Percentiles rank a stretch among this genome's conserved stretches.
phyloP scores from a whole-genome alignment of 176 grass and related monocot genomes.

The Oryza glumipatula region DNA sequence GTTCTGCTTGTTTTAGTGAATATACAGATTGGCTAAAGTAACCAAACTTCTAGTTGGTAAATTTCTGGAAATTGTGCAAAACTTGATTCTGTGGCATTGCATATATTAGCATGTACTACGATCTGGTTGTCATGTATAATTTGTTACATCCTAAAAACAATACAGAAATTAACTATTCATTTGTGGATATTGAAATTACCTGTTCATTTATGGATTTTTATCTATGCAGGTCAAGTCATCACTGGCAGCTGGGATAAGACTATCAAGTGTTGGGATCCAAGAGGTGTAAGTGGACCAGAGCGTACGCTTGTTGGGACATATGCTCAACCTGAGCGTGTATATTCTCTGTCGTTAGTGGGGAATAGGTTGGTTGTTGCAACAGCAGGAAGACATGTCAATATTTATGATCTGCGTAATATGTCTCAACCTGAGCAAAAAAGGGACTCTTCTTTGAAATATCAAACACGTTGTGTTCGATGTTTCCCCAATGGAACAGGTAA shows the following conservation, averaged over 20 bases:
- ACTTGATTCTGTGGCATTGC: too few species aligned
- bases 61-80: not conserved
- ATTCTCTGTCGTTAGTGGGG: constrained; percentile 86
- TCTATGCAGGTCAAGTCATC: constrained; percentile 83
- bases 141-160: too few species aligned
- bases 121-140: too few species aligned
- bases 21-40: not conserved
- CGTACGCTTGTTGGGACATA: constrained; percentile 80
- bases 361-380: constrained; percentile 90
- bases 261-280: constrained; percentile 95
- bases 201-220: constrained; percentile 13
- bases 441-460: constrained; percentile 94
- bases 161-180: too few species aligned
- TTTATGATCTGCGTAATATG: constrained; percentile 98
- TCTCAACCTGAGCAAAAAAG: constrained; percentile 91
- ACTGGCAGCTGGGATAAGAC: constrained; percentile 99
- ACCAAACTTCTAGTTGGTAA: constrained; percentile 13
- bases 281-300: constrained; percentile 77
- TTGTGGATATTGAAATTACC: too few species aligned
- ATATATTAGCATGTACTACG: too few species aligned
- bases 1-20: not conserved
- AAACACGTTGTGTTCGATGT: constrained; percentile 96
- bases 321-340: constrained; percentile 80
- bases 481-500: constrained; percentile 95
- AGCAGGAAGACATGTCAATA: constrained; percentile 91